phyloP scores from a whole-genome alignment of 108 stramenopile species.

The Cylindrotheca closterium region DNA sequence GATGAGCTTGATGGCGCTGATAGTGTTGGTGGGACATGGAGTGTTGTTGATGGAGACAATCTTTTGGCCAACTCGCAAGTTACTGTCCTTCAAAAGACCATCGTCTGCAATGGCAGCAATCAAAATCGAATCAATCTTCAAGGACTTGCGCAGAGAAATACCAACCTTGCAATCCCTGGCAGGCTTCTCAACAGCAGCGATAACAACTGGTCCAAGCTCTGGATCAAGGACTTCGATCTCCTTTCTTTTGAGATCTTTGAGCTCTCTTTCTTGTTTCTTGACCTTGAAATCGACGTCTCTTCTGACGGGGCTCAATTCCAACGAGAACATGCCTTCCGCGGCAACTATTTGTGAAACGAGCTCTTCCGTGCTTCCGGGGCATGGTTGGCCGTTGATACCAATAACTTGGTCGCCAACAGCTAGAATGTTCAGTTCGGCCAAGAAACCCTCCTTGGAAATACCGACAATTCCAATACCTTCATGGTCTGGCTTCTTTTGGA shows the following conservation, averaged over 20 bases:
- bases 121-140: slow-evolving; percentile 20
- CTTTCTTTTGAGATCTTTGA: background rate
- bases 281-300: background rate
- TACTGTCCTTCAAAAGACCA: slow-evolving; percentile 20
- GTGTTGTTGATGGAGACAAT: slow-evolving; percentile 30
- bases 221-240: background rate
- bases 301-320: background rate
- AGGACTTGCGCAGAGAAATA: slow-evolving; percentile 29
- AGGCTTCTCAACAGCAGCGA: background rate
- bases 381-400: slow-evolving; percentile 26
- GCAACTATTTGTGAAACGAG: background rate
- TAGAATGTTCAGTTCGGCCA: slow-evolving; percentile 1
- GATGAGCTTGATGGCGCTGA: slow-evolving; percentile 30
- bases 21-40: slow-evolving; percentile 13
- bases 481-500: background rate
- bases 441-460: background rate
- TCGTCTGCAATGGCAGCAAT: slow-evolving; percentile 25
- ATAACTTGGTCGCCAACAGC: slow-evolving; percentile 21
- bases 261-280: background rate
- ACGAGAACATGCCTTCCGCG: background rate
- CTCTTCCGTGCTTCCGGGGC: slow-evolving; percentile 14
- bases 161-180: slow-evolving; percentile 15
- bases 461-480: background rate
- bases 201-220: background rate
- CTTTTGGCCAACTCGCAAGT: slow-evolving; percentile 19